phyloP scores from a whole-genome alignment of 768 basidiomycete species.

The Amanita inopinata region DNA sequence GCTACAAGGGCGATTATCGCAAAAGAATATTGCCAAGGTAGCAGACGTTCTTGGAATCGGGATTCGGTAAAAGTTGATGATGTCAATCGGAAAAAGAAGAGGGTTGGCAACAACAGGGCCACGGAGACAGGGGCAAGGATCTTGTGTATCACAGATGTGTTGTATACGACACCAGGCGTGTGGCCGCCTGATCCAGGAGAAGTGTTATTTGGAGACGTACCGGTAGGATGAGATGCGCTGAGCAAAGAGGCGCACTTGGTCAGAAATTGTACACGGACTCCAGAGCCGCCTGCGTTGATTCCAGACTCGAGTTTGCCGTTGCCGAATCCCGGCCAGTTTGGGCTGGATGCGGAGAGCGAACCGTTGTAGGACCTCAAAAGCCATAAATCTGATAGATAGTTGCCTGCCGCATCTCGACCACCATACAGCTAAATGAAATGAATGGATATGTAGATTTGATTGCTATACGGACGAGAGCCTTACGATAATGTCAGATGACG shows the following conservation, averaged over 20 bases:
- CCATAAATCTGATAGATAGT: conserved; percentile 70
- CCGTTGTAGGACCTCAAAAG: conserved; percentile 63
- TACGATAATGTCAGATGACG: conserved; percentile 57
- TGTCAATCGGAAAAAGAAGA: conserved; percentile 25
- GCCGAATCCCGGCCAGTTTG: conserved; percentile 57
- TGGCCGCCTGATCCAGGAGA: conserved; percentile 12
- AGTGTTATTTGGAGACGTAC: conserved; percentile 15
- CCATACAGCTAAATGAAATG: conserved; percentile 48
- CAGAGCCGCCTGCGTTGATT: conserved; percentile 52
- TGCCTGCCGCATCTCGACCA: conserved; percentile 57
- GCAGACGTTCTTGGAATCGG: conserved; percentile 15
- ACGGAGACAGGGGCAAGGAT: conserved; percentile 35
- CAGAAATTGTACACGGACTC: conserved; percentile 54
- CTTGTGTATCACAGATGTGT: conserved; percentile 37
- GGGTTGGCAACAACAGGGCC: conserved; percentile 24
- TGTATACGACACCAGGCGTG: conserved; percentile 10
- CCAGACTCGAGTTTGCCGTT: conserved; percentile 55
- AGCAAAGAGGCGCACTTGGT: conserved; percentile 45
- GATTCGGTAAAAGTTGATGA: conserved; percentile 11
- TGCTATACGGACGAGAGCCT: conserved; percentile 12
- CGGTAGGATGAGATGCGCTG: conserved; percentile 9
- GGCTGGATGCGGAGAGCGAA: conserved; percentile 42
- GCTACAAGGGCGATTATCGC: conserved; percentile 29
- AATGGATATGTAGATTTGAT: conserved; percentile 1
- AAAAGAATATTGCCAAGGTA: conserved; percentile 25